These are phyloP conservation scores for Pythium angustatum DNA, from an alignment of 352 stramenopile genomes.

Conservation along the genomic window DNA sequence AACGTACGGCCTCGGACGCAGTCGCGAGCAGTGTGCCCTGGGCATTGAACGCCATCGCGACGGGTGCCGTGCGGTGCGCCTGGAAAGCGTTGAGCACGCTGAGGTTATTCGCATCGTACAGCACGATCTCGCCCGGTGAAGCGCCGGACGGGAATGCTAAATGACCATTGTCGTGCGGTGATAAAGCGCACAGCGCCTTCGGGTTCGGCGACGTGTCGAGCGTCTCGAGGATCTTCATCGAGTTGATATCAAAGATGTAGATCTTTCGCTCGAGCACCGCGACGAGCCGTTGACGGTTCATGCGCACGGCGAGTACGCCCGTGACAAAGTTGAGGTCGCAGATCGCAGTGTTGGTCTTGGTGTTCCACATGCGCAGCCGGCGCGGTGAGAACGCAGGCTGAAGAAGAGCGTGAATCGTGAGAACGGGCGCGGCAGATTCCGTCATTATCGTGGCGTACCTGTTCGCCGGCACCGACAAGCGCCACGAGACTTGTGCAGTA, in stretches of 20 bases:
- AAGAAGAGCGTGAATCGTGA: neutral
- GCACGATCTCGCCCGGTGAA: conserved; percentile 85
- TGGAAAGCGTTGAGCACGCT: conserved; percentile 92
- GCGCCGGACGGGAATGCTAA: conserved; percentile 83
- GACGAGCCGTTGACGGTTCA: conserved; percentile 90
- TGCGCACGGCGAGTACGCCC: conserved; percentile 85
- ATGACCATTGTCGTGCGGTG: conserved; percentile 84
- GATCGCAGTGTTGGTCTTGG: conserved; percentile 87
- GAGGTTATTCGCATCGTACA: conserved; percentile 92
- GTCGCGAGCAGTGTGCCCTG: conserved; percentile 88
- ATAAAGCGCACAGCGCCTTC: conserved; percentile 81
- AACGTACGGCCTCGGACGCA: conserved; percentile 84
- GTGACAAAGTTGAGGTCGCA: conserved; percentile 93
- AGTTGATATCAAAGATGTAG: conserved; percentile 94
- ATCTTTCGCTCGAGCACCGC: conserved; percentile 89
- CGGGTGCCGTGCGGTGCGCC: conserved; percentile 82
- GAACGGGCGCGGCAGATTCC: conserved; percentile 5
- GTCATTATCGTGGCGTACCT: conserved; percentile 46
- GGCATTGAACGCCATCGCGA: conserved; percentile 88
- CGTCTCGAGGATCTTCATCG: conserved; percentile 92
- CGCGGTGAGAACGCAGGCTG: conserved; percentile 90
- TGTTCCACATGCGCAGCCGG: conserved; percentile 91
- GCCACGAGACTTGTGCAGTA: conserved; percentile 93
- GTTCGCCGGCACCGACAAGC: conserved; percentile 88
- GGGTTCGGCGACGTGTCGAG: conserved; percentile 90